phyloP scores from a whole-genome alignment of 805 yeast genomes.

The Monosporozyma servazzii region DNA sequence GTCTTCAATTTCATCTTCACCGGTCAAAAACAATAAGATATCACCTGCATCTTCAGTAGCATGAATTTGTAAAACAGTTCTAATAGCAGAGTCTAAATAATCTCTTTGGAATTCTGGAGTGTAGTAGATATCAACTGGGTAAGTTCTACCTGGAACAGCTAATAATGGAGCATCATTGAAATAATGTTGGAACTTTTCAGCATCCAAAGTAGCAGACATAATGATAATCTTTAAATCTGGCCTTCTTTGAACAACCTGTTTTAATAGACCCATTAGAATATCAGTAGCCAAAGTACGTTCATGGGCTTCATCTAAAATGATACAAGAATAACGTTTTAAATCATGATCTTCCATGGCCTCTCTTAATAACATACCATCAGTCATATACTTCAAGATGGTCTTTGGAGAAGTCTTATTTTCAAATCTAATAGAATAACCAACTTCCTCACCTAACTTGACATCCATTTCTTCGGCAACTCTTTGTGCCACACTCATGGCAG shows the following conservation, averaged over 20 bases:
- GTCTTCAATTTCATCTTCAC: constrained; percentile 97
- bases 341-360: constrained; percentile 97
- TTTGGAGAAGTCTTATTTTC: constrained; percentile 77
- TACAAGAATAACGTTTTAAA: constrained; percentile 71
- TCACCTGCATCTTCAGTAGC: constrained; percentile 95
- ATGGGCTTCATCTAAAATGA: constrained; percentile 94
- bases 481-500: constrained; percentile 96
- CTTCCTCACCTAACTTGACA: constrained; percentile 84
- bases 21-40: constrained; percentile 76
- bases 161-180: constrained; percentile 87
- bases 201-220: constrained; percentile 97
- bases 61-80: constrained; percentile 93
- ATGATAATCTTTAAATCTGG: constrained; percentile 84
- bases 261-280: constrained; percentile 88
- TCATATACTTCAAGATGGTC: constrained; percentile 89
- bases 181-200: constrained; percentile 86
- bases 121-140: constrained; percentile 92
- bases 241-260: constrained; percentile 70
- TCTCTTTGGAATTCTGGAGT: constrained; percentile 96
- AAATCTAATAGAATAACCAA: constrained; percentile 90
- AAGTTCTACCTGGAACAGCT: constrained; percentile 97
- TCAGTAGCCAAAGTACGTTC: constrained; percentile 96
- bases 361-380: constrained; percentile 95
- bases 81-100: constrained; percentile 86
- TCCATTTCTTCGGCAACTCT: constrained; percentile 98